Evolutionary conservation across 768 basidiomycete species (phyloP), one percentile per base, ranked within the genome.

Genomic region (Amanita jacksonii): DNA sequence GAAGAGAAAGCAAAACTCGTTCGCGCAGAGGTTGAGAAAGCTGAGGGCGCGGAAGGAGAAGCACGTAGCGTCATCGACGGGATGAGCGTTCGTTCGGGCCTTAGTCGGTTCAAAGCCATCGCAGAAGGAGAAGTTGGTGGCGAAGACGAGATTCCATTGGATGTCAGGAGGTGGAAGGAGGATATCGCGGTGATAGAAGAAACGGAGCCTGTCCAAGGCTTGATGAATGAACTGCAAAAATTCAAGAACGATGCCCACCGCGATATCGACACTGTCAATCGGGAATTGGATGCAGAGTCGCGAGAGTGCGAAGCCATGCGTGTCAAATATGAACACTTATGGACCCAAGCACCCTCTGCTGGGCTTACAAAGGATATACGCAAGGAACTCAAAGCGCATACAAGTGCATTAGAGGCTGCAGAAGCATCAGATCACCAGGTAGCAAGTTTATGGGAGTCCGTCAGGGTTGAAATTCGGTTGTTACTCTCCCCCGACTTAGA

Each of bases 1-100:
- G 96, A 99, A 62, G 96, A 99, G 65, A 98, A 98, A 66, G 96
- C 94, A 16, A 98, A 99, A 62, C 60, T 71, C 20, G 90, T 92
- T 6, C 73, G 96, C 31, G 77, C 70, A 4, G 92, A 98, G 59
- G 86, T 85, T 6, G 94, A 97, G 67, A 77, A 79, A 41, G 83
- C 80, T 0, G 93, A 97, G 50, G 67, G 76, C 18, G 81, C 85
- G 0, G 91, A 96, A 56, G 83, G 72, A 4, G 88, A 93, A 59
- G 74, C 76, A 25, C 68, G 77, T 50, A 85, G 85, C 37, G 79
- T 80, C 18, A 60, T 98, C 41, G 92, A 94, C 38, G 78, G 79
- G 22, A 68, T 93, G 49, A 87, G 86, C 0, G 73, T 98, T 24
- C 83, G 83, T 50, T 75, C 76, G 23, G 79, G 81, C 0, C 61